Conservation (phyloP, 495 filamentous ascomycete genomes). For the Hypomontagnella submonticulosa region DNA sequence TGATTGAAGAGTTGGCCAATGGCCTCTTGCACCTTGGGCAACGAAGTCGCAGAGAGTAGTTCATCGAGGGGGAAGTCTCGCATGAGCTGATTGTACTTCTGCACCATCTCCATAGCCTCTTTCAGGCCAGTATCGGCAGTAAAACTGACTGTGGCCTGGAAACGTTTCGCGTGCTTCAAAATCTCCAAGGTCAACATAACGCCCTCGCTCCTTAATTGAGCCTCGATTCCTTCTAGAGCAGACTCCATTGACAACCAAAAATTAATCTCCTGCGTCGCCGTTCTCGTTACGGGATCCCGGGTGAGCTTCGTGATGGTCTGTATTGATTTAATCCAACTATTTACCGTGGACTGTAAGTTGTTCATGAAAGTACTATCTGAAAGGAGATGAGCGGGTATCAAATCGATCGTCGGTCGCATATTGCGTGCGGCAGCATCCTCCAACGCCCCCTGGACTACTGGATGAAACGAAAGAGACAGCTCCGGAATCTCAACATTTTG, state of each 20-base stretch:
- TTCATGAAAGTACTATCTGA: conserved; percentile 92
- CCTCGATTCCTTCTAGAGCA: conserved; percentile 87
- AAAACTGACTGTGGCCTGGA: conserved; percentile 96
- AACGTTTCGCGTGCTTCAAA: conserved; percentile 93
- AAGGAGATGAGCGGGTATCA: conserved; percentile 76
- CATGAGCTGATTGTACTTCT: conserved; percentile 99
- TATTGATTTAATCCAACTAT: conserved; percentile 97
- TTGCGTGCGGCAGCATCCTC: conserved; percentile 74
- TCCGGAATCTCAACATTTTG: conserved; percentile 98
- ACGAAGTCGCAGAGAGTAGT: conserved; percentile 86
- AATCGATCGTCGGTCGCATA: conserved; percentile 74
- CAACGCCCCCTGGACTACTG: conserved; percentile 84
- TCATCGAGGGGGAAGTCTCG: conserved; percentile 97
- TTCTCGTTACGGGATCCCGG: conserved; percentile 85
- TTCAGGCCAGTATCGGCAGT: conserved; percentile 92
- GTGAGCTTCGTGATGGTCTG: conserved; percentile 96
- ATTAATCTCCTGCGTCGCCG: conserved; percentile 95
- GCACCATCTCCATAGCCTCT: conserved; percentile 92
- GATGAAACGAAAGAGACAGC: conserved; percentile 83
- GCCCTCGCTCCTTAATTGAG: conserved; percentile 85
- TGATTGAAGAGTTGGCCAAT: conserved; percentile 88
- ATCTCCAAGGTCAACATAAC: conserved; percentile 94
- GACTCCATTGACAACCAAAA: conserved; percentile 98
- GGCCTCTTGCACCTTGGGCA: conserved; percentile 90
- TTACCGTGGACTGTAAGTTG: conserved; percentile 90